phyloP scores from a whole-genome alignment of 176 grass and related monocot species.

The Eleusine indica region DNA sequence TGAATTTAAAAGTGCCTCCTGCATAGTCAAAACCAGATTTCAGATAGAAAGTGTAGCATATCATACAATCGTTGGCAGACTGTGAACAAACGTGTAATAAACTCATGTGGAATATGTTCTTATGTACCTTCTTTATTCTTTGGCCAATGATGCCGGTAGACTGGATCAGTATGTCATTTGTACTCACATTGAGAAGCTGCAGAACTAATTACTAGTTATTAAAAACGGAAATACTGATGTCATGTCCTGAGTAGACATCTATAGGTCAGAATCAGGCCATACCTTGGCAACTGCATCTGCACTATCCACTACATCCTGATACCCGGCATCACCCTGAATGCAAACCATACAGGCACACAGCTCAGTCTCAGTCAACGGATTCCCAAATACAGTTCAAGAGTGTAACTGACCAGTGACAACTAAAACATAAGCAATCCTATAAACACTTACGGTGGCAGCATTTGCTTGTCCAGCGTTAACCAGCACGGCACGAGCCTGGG shows the following conservation, averaged over 20 bases:
- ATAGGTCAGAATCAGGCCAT: conserved; percentile 7
- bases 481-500: conserved; percentile 84
- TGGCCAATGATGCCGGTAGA: conserved; percentile 98
- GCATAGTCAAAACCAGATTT: conserved; percentile 51
- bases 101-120: conserved; percentile 1
- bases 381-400: conserved; percentile 15
- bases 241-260: neutral
- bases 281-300: conserved; percentile 90
- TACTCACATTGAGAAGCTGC: conserved; percentile 70
- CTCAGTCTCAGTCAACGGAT: conserved; percentile 26
- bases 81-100: conserved; percentile 27
- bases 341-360: conserved; percentile 35
- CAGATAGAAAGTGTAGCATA: conserved; percentile 28
- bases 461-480: conserved; percentile 98
- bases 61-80: conserved; percentile 22
- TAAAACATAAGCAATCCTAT: conserved; percentile 13
- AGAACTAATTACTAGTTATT: conserved; percentile 37
- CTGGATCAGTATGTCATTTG: conserved; percentile 79
- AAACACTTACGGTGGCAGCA: conserved; percentile 91
- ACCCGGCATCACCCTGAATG: conserved; percentile 82
- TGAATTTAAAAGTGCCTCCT: conserved; percentile 92
- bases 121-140: conserved; percentile 88
- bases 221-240: neutral
- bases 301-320: conserved; percentile 91
- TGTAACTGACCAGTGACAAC: neutral